phyloP scores from a whole-genome alignment of 768 basidiomycete genomes.

The Xerocomus spinulosus region DNA sequence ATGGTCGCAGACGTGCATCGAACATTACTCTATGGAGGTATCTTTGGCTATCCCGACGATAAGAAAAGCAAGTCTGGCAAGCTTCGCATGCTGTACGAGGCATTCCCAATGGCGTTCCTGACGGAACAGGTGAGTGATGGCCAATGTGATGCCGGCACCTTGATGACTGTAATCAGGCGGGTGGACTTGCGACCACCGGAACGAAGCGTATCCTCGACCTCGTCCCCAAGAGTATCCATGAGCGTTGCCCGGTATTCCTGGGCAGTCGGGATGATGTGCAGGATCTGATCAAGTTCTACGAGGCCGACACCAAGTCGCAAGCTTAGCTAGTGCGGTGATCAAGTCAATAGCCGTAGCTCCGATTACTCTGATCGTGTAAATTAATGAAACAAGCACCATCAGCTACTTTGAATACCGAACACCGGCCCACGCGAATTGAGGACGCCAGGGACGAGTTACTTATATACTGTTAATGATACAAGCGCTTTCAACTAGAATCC shows the following conservation, averaged over 20 bases:
- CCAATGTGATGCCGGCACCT: not conserved
- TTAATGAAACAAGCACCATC: not conserved
- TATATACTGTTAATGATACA: constrained; percentile 25
- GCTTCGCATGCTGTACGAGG: constrained; percentile 91
- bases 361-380: not conserved
- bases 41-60: constrained; percentile 97
- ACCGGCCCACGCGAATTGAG: not conserved
- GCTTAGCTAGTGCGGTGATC: constrained; percentile 2
- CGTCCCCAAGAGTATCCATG: constrained; percentile 80
- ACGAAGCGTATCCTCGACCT: constrained; percentile 92
- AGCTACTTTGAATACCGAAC: not conserved
- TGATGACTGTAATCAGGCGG: constrained; percentile 54
- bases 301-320: constrained; percentile 28
- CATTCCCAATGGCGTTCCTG: constrained; percentile 96
- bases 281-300: constrained; percentile 86
- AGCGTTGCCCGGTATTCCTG: constrained; percentile 89
- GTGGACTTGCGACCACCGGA: constrained; percentile 94
- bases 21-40: constrained; percentile 94
- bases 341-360: not conserved
- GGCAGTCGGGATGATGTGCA: constrained; percentile 91
- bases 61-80: constrained; percentile 98
- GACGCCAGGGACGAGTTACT: not conserved
- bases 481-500: not conserved
- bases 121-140: constrained; percentile 73
- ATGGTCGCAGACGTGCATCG: constrained; percentile 99